Percentiles rank a stretch among this genome's conserved stretches.
Conservation (phyloP, 1,139 yeast species). For the Wickerhamiella pararugosa region DNA sequence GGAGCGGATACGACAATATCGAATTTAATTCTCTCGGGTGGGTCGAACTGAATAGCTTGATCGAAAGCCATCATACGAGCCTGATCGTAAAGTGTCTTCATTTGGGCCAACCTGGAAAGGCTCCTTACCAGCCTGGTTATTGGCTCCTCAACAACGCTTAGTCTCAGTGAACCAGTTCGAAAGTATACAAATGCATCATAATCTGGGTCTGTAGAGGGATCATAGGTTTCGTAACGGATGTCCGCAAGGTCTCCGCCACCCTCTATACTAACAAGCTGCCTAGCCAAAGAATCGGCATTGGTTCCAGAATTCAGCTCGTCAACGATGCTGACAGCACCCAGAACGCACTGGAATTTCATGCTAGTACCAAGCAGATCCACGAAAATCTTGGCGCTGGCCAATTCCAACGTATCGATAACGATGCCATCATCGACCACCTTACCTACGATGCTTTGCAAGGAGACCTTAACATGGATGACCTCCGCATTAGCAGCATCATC, state of each 20-base stretch:
- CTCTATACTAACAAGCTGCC: slow-evolving; percentile 63
- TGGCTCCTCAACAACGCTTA: slow-evolving; percentile 73
- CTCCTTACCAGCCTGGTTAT: slow-evolving; percentile 51
- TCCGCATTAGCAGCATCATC: background rate
- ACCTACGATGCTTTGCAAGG: slow-evolving; percentile 57
- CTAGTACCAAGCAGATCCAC: slow-evolving; percentile 61
- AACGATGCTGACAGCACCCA: slow-evolving; percentile 67
- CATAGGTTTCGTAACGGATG: slow-evolving; percentile 69
- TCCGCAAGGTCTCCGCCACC: slow-evolving; percentile 67
- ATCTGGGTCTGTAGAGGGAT: slow-evolving; percentile 26
- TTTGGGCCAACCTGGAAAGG: slow-evolving; percentile 58
- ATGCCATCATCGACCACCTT: slow-evolving; percentile 74
- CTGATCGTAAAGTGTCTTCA: slow-evolving; percentile 76
- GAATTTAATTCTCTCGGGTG: slow-evolving; percentile 49
- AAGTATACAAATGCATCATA: slow-evolving; percentile 50
- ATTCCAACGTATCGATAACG: slow-evolving; percentile 61
- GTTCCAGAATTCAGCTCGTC: slow-evolving; percentile 63
- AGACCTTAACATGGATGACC: slow-evolving; percentile 55
- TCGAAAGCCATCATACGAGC: slow-evolving; percentile 77
- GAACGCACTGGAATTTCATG: slow-evolving; percentile 54
- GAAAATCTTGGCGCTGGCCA: slow-evolving; percentile 58
- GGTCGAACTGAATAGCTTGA: slow-evolving; percentile 50
- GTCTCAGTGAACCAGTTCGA: slow-evolving; percentile 56
- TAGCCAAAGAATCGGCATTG: slow-evolving; percentile 40
- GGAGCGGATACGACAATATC: slow-evolving; percentile 70